Evolutionary conservation across 1,284 basidiomycete species (phyloP).

Genomic region (Marasmius fiardii): DNA sequence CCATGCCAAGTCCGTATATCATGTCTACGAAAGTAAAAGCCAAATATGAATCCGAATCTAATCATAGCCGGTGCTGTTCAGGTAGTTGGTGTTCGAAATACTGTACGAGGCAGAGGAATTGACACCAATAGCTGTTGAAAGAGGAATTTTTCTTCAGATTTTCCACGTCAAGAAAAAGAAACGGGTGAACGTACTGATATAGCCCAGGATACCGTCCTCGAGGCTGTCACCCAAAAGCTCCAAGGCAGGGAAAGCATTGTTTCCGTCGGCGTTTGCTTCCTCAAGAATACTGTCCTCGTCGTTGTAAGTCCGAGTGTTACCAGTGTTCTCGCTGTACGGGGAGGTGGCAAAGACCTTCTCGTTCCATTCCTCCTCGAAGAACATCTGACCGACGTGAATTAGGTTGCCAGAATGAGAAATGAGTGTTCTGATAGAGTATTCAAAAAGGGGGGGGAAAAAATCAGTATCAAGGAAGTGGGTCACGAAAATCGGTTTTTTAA

Average conservation of each 20-base stretch:
- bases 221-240: slow-evolving; percentile 3
- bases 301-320: slow-evolving; percentile 22
- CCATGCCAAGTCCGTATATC: too few species aligned
- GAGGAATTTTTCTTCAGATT: not conserved
- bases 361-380: slow-evolving; percentile 38
- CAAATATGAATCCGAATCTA: too few species aligned
- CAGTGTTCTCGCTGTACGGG: slow-evolving; percentile 25
- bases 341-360: slow-evolving; percentile 25
- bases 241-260: slow-evolving; percentile 23
- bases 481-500: slow-evolving; percentile 25
- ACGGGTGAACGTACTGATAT: not conserved
- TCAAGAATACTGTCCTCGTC: slow-evolving; percentile 22
- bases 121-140: slow-evolving; percentile 3
- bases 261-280: slow-evolving; percentile 21
- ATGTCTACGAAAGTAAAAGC: too few species aligned
- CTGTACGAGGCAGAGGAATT: slow-evolving; percentile 3
- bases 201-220: slow-evolving; percentile 4
- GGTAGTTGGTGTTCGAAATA: slow-evolving; percentile 5
- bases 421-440: slow-evolving; percentile 26
- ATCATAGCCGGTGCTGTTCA: slow-evolving; percentile 2
- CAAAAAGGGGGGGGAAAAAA: not conserved
- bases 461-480: slow-evolving; percentile 13
- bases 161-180: not conserved
- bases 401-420: slow-evolving; percentile 24
- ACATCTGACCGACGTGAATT: slow-evolving; percentile 39